Percentiles rank a stretch among this genome's conserved stretches.
phyloP scores from a whole-genome alignment of 129 eudicot species.

The Saussurea involucrata region DNA sequence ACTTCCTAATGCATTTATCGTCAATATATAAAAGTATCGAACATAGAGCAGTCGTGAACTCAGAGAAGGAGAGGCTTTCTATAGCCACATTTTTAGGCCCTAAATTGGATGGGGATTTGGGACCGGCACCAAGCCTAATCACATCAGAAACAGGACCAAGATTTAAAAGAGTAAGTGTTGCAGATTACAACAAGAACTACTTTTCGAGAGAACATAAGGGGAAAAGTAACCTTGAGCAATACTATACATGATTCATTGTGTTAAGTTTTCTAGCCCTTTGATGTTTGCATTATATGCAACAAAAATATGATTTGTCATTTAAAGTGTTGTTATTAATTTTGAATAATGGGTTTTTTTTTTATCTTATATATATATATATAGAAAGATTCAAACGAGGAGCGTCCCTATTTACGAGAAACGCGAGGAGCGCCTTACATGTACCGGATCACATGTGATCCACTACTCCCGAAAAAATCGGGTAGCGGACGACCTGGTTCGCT shows the following conservation, averaged over 20 bases:
- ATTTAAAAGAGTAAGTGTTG: background rate
- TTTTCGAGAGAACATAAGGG: background rate
- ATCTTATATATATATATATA: too few relatives aligned
- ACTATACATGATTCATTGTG: background rate
- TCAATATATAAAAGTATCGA: background rate
- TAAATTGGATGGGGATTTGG: background rate
- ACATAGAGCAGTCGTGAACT: background rate
- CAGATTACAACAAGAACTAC: background rate
- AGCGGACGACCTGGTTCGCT: too few relatives aligned
- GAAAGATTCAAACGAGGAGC: too few relatives aligned
- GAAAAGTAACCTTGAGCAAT: background rate
- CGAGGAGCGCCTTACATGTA: too few relatives aligned
- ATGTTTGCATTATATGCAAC: too few relatives aligned
- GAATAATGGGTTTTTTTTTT: too few relatives aligned
- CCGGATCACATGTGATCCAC: too few relatives aligned
- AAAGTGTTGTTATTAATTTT: too few relatives aligned
- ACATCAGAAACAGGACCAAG: background rate
- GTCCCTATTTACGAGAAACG: too few relatives aligned
- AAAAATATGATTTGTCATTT: too few relatives aligned
- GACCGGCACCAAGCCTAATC: constrained; percentile 2
- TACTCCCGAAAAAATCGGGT: too few relatives aligned
- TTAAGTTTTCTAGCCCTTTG: background rate
- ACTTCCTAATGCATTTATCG: constrained; percentile 29
- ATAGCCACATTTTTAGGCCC: background rate
- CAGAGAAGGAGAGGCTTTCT: background rate